These are phyloP conservation scores for Crucihimalaya himalaica DNA, from an alignment of 345 rosid species.

Conservation along the genomic window DNA sequence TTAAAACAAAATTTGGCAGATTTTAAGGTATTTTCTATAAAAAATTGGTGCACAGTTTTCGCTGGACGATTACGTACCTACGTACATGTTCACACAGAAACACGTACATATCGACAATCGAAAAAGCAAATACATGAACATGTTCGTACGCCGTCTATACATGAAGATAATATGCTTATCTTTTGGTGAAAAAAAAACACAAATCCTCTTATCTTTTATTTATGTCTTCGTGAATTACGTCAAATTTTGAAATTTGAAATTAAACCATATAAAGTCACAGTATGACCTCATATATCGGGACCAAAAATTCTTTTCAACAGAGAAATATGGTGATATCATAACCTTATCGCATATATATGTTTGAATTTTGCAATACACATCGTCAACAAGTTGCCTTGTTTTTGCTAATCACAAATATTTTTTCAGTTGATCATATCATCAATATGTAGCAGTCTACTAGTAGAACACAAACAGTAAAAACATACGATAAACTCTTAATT, in stretches of 20 bases:
- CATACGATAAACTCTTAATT: neutral
- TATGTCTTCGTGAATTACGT: neutral
- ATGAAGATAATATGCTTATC: conserved; percentile 16
- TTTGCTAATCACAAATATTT: neutral
- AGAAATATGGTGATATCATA: neutral
- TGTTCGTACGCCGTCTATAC: neutral
- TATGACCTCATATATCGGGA: conserved; percentile 14
- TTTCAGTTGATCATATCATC: neutral
- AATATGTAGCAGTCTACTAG: neutral
- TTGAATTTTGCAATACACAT: neutral
- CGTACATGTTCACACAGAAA: neutral
- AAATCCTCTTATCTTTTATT: neutral
- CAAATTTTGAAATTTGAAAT: conserved; percentile 4
- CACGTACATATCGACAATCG: neutral
- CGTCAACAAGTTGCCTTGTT: neutral
- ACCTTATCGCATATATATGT: conserved; percentile 11
- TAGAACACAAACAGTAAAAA: neutral
- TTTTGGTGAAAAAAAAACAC: neutral
- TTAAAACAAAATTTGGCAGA: too few species aligned
- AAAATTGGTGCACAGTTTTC: neutral
- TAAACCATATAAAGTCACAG: conserved; percentile 10
- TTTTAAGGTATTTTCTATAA: too few species aligned
- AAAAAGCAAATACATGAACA: conserved; percentile 2
- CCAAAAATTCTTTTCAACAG: neutral
- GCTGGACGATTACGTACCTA: neutral